A percentile compares a stretch with the other conserved stretches of the same genome.
phyloP scores from a whole-genome alignment of 1,284 basidiomycete species.

The Gomphus bonarii region DNA sequence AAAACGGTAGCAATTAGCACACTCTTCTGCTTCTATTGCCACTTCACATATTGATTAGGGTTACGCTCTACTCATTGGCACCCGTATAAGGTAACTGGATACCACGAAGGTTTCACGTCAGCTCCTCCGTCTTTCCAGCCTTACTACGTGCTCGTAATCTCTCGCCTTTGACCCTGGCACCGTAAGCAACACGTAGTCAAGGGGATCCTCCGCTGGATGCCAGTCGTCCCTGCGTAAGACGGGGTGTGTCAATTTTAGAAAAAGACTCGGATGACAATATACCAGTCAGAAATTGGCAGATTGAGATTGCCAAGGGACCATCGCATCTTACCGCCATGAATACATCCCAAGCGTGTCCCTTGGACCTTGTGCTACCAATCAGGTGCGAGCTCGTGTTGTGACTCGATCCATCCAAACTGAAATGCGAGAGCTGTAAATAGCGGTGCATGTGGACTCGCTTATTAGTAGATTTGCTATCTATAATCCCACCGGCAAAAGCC shows the following conservation, averaged over 20 bases:
- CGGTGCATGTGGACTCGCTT: not conserved
- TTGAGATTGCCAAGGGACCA: not conserved
- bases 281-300: too few relatives aligned
- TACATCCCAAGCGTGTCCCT: not conserved
- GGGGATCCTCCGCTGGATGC: not conserved
- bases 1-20: not conserved
- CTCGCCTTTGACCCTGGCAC: not conserved
- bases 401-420: not conserved
- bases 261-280: too few relatives aligned
- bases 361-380: too few relatives aligned
- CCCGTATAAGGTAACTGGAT: not conserved
- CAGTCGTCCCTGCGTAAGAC: too few relatives aligned
- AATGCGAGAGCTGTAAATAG: too few relatives aligned
- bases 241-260: too few relatives aligned
- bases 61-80: not conserved
- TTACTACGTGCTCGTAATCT: not conserved
- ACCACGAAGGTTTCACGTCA: not conserved
- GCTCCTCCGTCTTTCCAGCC: not conserved
- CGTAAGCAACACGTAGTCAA: not conserved
- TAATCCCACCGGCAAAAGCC: not conserved
- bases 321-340: not conserved
- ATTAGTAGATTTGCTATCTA: not conserved
- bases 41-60: not conserved
- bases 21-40: not conserved
- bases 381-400: not conserved